Evolutionary conservation across 1,284 basidiomycete genomes (phyloP), one percentile per base, ranked within the genome.

Genomic region (Cryptococcus sp.): DNA sequence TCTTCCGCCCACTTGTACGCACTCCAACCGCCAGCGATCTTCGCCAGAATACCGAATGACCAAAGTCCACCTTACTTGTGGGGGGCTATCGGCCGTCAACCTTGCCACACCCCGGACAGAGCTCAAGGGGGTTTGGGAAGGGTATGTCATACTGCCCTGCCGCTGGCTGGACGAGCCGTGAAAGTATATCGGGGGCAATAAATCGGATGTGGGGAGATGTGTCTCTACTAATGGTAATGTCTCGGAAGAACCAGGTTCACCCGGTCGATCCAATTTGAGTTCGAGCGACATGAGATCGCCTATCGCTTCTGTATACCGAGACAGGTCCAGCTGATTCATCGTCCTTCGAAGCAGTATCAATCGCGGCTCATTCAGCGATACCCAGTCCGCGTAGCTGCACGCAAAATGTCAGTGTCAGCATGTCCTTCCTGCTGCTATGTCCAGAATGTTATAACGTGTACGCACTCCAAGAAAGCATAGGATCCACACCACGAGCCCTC

Each of bases 381-480:
- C 65, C 74, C 75, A 77, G 57, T 77, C 73, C 15, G 64, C 56
- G 48, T 75, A 77, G 59, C 74, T 76, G 44, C 5, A 2, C 19
- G 40, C 13, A 3, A n/a, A 13, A 16, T 5, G 22, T 50, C 23
- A 17, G 56, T 38, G 51, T 60, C n/a, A 57, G 51, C 27, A 4
- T 15, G 6, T 38, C 25, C 15, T 4, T 22, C 5, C 20, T 1
- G 20, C n/a, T 22, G 3, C 19, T 15, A 8, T 13, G 27, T 11
- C 23, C 13, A 16, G 40, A 52, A 22, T 23, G 11, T 11, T 16
- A 23, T n/a, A 52, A 38, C 39, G 8, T 22, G 6, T 15, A 68
- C 71, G 64, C 54, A 75, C 73, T 77, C 72, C 41, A 77, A 50
- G 58, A 77, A 77, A n/a, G 75, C 73, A 58, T 77, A 77, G 1